These are phyloP conservation scores for Colletotrichum australisinense DNA, from an alignment of 2,329 filamentous ascomycete genomes.

Conservation along the genomic window DNA sequence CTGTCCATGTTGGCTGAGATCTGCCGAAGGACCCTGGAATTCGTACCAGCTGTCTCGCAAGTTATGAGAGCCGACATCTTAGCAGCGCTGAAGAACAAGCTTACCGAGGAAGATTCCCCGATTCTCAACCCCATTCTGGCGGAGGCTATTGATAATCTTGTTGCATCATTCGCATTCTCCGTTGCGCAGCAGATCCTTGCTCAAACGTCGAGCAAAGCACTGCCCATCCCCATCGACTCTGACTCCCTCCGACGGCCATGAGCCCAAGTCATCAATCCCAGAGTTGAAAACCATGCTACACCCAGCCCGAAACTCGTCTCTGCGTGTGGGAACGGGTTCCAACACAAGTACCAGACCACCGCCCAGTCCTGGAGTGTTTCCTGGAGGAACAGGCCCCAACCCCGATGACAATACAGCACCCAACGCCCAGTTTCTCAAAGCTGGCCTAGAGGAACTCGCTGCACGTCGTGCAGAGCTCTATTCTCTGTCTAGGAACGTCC, in stretches of 20 bases:
- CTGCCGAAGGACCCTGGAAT: slow-evolving; percentile 83
- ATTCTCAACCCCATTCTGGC: slow-evolving; percentile 51
- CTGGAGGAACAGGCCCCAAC: slow-evolving; percentile 55
- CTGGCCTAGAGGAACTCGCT: slow-evolving; percentile 83
- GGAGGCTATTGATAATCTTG: slow-evolving; percentile 77
- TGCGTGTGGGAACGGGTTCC: slow-evolving; percentile 53
- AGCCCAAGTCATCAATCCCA: slow-evolving; percentile 71
- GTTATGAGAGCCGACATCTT: slow-evolving; percentile 83
- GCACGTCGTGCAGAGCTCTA: slow-evolving; percentile 86
- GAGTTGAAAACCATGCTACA: slow-evolving; percentile 80
- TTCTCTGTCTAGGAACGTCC: slow-evolving; percentile 80
- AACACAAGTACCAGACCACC: slow-evolving; percentile 46
- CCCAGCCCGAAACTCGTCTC: slow-evolving; percentile 72
- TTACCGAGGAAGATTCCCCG: slow-evolving; percentile 44
- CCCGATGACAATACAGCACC: slow-evolving; percentile 46
- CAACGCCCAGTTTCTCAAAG: slow-evolving; percentile 64
- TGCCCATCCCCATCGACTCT: slow-evolving; percentile 74
- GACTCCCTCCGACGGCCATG: slow-evolving; percentile 57
- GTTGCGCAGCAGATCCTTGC: slow-evolving; percentile 81
- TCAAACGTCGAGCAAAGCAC: slow-evolving; percentile 76
- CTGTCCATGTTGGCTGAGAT: slow-evolving; percentile 86
- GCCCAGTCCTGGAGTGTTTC: slow-evolving; percentile 65
- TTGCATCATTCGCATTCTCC: slow-evolving; percentile 82
- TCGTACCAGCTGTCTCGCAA: slow-evolving; percentile 83
- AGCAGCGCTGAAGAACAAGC: slow-evolving; percentile 59